These are phyloP conservation scores for Torulaspora pretoriensis DNA, from an alignment of 1,139 yeast species.

Conservation along the genomic window DNA sequence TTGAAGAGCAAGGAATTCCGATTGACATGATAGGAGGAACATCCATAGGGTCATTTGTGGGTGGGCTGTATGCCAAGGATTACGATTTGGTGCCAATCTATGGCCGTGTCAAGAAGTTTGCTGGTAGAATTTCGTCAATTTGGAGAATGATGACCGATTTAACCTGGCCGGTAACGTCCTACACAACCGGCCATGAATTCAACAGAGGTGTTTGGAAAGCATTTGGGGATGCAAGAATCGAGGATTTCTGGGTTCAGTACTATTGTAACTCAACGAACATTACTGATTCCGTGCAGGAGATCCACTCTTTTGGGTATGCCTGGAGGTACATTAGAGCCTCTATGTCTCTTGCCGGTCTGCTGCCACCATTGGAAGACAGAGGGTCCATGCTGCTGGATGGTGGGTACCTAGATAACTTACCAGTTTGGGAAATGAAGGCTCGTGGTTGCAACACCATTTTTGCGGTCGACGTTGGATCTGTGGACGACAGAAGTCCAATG, in stretches of 20 bases:
- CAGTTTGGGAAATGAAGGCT: conserved; percentile 84
- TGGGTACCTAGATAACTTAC: conserved; percentile 89
- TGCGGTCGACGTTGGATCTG: conserved; percentile 97
- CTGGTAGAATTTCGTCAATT: conserved; percentile 72
- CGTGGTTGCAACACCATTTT: conserved; percentile 84
- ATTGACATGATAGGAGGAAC: conserved; percentile 95
- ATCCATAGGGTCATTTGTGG: conserved; percentile 92
- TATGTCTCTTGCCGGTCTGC: conserved; percentile 90
- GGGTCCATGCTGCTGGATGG: conserved; percentile 95
- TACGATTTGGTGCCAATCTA: conserved; percentile 86
- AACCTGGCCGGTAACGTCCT: conserved; percentile 90
- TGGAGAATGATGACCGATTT: conserved; percentile 85
- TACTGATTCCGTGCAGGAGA: conserved; percentile 92
- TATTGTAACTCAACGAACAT: conserved; percentile 94
- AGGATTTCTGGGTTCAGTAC: conserved; percentile 90
- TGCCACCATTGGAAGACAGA: conserved; percentile 84
- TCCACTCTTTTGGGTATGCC: conserved; percentile 86
- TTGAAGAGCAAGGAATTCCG: conserved; percentile 93
- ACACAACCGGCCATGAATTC: conserved; percentile 95
- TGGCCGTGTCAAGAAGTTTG: conserved; percentile 83
- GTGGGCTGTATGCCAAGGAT: conserved; percentile 90
- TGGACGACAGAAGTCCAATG: conserved; percentile 89
- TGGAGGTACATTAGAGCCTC: conserved; percentile 96
- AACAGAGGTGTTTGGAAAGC: conserved; percentile 96
- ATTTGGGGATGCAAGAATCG: conserved; percentile 87